Percentiles rank a stretch among this genome's conserved stretches.
phyloP scores from a whole-genome alignment of 1,139 yeast species.

The Yamadazyma taylorii region DNA sequence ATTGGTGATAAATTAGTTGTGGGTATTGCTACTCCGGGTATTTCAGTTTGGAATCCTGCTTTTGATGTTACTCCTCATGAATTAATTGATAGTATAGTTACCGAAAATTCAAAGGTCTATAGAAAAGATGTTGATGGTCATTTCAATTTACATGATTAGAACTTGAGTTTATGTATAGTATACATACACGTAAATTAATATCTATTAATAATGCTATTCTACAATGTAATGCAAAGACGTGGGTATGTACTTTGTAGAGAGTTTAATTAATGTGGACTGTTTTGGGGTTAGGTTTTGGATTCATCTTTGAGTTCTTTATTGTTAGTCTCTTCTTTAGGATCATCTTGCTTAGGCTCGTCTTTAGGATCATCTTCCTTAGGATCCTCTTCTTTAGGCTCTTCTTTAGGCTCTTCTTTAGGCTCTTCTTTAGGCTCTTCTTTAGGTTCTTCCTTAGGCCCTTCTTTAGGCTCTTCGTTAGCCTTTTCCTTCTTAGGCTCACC shows the following conservation, averaged over 20 bases:
- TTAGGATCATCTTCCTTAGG: conserved; percentile 9
- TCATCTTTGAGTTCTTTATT: conserved; percentile 8
- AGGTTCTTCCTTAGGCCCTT: conserved; percentile 10
- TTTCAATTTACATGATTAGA: conserved; percentile 5
- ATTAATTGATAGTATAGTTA: conserved; percentile 82
- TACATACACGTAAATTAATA: neutral
- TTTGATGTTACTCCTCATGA: conserved; percentile 89
- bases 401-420: conserved; percentile 8
- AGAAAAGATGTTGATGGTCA: conserved; percentile 44
- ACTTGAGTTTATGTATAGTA: neutral
- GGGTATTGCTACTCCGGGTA: conserved; percentile 85
- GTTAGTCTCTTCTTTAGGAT: conserved; percentile 2
- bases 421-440: conserved; percentile 10
- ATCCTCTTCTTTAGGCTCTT: conserved; percentile 15
- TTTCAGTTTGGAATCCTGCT: conserved; percentile 93
- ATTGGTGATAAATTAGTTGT: conserved; percentile 53
- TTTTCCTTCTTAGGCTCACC: conserved; percentile 7
- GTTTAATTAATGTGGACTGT: too few relatives aligned
- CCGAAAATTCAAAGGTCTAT: conserved; percentile 64
- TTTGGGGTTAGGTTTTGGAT: too few relatives aligned
- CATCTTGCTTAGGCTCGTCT: conserved; percentile 10
- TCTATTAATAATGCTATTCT: conserved; percentile 5
- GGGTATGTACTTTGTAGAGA: too few relatives aligned
- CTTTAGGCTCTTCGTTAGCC: conserved; percentile 8
- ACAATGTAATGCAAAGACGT: conserved; percentile 3